These are phyloP conservation scores for Pleurotus citrinopileatus DNA, from an alignment of 768 basidiomycete species.

Conservation along the genomic window DNA sequence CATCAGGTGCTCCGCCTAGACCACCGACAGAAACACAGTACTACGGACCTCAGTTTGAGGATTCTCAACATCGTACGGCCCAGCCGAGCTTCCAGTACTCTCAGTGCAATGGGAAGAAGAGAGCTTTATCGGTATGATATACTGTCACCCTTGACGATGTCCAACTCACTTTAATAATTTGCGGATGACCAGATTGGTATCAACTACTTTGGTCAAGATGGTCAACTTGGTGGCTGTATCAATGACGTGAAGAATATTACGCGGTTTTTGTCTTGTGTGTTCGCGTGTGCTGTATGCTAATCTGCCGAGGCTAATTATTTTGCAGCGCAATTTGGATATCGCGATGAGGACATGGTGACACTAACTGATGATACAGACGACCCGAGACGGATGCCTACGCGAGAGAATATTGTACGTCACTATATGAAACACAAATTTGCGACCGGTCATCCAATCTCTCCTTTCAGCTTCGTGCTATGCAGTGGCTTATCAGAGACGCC, in stretches of 20 bases:
- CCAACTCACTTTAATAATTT: slow-evolving; percentile 4
- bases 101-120: slow-evolving; percentile 83
- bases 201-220: slow-evolving; percentile 71
- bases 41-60: slow-evolving; percentile 60
- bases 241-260: slow-evolving; percentile 86
- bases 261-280: slow-evolving; percentile 67
- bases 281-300: not conserved
- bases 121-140: slow-evolving; percentile 85
- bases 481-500: slow-evolving; percentile 84
- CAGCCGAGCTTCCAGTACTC: slow-evolving; percentile 83
- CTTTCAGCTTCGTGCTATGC: slow-evolving; percentile 80
- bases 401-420: slow-evolving; percentile 67
- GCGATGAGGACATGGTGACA: slow-evolving; percentile 78
- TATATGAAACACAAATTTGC: too few relatives aligned
- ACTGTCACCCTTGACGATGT: slow-evolving; percentile 1
- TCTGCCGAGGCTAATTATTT: not conserved
- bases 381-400: slow-evolving; percentile 67
- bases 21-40: slow-evolving; percentile 58
- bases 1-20: slow-evolving; percentile 38
- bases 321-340: slow-evolving; percentile 66
- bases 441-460: too few relatives aligned
- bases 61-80: slow-evolving; percentile 36
- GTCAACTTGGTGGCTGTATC: slow-evolving; percentile 79
- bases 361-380: slow-evolving; percentile 75
- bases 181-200: slow-evolving; percentile 69